These are phyloP conservation scores for Lupinus albus DNA, from an alignment of 306 rosid genomes.

Conservation along the genomic window DNA sequence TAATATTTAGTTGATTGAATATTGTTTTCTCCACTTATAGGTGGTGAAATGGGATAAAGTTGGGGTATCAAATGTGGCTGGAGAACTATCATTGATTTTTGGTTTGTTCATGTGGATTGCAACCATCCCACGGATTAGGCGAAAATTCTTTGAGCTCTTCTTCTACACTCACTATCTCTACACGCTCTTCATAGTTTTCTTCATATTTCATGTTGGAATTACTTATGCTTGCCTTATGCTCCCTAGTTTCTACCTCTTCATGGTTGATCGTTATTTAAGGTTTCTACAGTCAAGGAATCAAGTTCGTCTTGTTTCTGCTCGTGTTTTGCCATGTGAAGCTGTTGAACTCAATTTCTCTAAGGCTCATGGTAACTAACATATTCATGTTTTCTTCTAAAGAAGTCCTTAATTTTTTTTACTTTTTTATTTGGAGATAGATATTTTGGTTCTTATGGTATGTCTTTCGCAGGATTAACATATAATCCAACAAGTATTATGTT, in stretches of 20 bases:
- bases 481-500: constrained; percentile 65
- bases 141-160: constrained; percentile 68
- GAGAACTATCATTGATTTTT: constrained; percentile 56
- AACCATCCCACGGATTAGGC: constrained; percentile 55
- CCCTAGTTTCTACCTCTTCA: constrained; percentile 74
- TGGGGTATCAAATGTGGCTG: constrained; percentile 58
- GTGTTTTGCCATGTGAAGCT: constrained; percentile 57
- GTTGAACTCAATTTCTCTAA: constrained; percentile 74
- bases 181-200: constrained; percentile 62
- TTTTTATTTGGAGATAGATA: background rate
- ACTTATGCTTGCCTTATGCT: constrained; percentile 51
- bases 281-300: constrained; percentile 54
- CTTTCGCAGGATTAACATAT: constrained; percentile 54
- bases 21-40: constrained; percentile 35
- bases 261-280: constrained; percentile 67
- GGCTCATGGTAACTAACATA: constrained; percentile 41
- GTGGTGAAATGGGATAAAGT: constrained; percentile 56
- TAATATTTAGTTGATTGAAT: no score
- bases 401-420: background rate
- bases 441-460: background rate
- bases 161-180: constrained; percentile 74
- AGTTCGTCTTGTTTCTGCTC: constrained; percentile 50
- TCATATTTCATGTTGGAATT: constrained; percentile 67
- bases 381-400: background rate
- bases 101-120: constrained; percentile 65